phyloP scores from a whole-genome alignment of 768 basidiomycete genomes.

The Saitozyma podzolica region DNA sequence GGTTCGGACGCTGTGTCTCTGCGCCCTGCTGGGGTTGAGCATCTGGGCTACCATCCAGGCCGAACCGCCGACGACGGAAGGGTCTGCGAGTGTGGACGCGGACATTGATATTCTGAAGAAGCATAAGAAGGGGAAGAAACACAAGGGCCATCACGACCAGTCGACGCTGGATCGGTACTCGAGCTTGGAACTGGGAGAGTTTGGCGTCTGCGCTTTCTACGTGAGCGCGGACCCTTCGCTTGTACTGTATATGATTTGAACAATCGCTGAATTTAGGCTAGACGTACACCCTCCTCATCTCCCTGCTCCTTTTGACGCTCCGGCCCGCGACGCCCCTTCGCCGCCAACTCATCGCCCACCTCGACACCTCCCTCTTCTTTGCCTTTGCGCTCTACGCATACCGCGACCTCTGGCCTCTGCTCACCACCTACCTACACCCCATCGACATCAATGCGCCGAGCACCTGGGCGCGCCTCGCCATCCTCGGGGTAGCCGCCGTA shows the following conservation, averaged over 20 bases:
- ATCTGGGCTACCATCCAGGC: constrained; percentile 55
- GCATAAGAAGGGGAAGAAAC: constrained; percentile 29
- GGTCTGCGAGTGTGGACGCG: not conserved
- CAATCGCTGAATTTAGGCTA: constrained; percentile 26
- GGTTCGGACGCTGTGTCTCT: constrained; percentile 56
- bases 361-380: constrained; percentile 58
- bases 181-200: constrained; percentile 45
- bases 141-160: constrained; percentile 47
- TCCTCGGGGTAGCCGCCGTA: constrained; percentile 57
- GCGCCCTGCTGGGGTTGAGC: constrained; percentile 60
- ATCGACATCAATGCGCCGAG: constrained; percentile 55
- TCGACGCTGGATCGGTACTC: constrained; percentile 43
- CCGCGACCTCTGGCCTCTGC: constrained; percentile 63
- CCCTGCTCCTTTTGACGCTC: constrained; percentile 55
- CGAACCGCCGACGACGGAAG: constrained; percentile 38
- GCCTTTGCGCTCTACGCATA: constrained; percentile 60
- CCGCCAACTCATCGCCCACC: constrained; percentile 56
- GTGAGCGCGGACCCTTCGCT: constrained; percentile 32
- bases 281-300: constrained; percentile 58
- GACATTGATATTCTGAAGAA: constrained; percentile 19
- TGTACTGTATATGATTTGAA: not conserved
- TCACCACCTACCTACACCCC: constrained; percentile 60
- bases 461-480: constrained; percentile 61
- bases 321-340: constrained; percentile 54
- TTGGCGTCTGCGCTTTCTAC: constrained; percentile 51